Evolutionary conservation across 345 rosid genomes (phyloP).

Genomic region (Stellera chamaejasme): DNA sequence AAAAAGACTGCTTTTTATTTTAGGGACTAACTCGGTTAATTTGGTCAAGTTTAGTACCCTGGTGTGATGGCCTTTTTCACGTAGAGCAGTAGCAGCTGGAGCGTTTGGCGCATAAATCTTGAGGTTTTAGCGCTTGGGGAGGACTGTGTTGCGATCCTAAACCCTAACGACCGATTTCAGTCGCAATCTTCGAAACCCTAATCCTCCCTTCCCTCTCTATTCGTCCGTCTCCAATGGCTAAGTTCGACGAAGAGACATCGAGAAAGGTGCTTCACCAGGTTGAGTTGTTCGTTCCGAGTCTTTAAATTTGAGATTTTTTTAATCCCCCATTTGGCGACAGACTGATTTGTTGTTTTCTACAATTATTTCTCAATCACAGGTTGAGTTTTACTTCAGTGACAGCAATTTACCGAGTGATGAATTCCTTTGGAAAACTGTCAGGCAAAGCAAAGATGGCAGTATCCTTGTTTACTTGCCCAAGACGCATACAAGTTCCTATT

Average conservation of each 20-base stretch:
- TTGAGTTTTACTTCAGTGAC: constrained; percentile 37
- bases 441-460: constrained; percentile 29
- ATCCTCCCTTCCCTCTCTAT: not conserved
- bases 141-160: no score
- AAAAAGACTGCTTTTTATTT: no score
- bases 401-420: constrained; percentile 27
- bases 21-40: no score
- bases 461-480: constrained; percentile 13
- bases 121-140: no score
- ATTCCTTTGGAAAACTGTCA: constrained; percentile 18
- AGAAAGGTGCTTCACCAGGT: constrained; percentile 13
- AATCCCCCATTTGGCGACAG: not conserved
- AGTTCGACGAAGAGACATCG: constrained; percentile 17
- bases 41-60: no score
- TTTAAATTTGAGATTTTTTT: constrained; percentile 6
- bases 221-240: constrained; percentile 10
- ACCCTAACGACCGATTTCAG: no score
- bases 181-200: constrained; percentile 1
- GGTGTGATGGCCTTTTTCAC: no score
- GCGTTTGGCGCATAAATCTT: no score
- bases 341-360: not conserved
- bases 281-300: not conserved
- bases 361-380: constrained; percentile 3
- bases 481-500: not conserved
- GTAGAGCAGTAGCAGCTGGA: no score